These are phyloP conservation scores for Stagonosporopsis vannaccii DNA, from an alignment of 2,329 filamentous ascomycete species.

Conservation along the genomic window DNA sequence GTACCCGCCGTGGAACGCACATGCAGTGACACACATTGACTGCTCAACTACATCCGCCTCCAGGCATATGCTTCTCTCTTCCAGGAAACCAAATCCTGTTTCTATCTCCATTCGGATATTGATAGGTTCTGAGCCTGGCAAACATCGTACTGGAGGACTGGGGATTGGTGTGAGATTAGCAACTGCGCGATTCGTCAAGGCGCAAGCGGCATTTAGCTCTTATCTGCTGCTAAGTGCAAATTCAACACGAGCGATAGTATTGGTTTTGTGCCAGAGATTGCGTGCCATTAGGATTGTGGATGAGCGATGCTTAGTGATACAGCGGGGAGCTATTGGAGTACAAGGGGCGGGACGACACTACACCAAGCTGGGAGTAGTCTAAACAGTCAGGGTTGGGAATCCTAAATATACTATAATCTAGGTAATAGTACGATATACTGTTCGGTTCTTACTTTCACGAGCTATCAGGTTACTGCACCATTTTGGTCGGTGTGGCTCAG, in stretches of 20 bases:
- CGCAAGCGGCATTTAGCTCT: neutral
- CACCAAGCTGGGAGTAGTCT: slow-evolving; percentile 3
- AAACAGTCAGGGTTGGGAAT: too few relatives aligned
- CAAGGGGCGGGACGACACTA: slow-evolving; percentile 3
- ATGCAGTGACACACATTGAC: slow-evolving; percentile 3
- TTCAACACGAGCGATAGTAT: neutral
- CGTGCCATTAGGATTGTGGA: neutral
- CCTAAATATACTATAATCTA: too few relatives aligned
- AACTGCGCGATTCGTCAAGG: neutral
- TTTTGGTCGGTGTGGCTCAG: too few relatives aligned
- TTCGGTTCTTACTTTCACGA: too few relatives aligned
- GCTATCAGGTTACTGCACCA: too few relatives aligned
- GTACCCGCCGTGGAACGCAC: neutral
- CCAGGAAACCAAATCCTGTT: too few relatives aligned
- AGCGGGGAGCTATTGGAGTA: neutral
- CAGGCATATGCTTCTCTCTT: too few relatives aligned
- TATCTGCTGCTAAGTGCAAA: neutral
- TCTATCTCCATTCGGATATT: neutral
- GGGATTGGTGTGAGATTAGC: neutral
- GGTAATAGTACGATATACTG: too few relatives aligned
- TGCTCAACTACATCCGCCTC: neutral
- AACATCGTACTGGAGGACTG: neutral
- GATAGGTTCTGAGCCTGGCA: neutral
- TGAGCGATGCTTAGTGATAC: slow-evolving; percentile 18
- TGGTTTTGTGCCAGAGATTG: neutral